Base-by-base conservation (phyloP, 2,329 filamentous ascomycete species). In the Knufia petricola region DNA sequence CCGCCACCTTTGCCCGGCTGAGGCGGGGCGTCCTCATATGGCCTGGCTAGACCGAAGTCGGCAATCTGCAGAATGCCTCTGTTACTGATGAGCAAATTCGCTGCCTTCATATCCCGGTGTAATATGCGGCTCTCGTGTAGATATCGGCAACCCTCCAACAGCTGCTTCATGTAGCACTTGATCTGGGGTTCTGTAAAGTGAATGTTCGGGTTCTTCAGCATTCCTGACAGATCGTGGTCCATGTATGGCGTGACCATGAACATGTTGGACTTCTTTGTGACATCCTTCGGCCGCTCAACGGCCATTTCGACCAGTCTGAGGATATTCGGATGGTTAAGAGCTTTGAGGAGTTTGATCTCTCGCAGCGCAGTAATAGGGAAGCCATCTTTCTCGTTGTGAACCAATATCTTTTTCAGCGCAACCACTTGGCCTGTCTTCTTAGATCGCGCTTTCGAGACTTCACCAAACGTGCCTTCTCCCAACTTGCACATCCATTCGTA, bases 161-260 rank as follows among this genome's bases (percentile, higher is more conserved):
- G 76, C 65, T 98, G 92, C 51, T 92, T 72, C 78, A 98, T 82
- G 67, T 98, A 98, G 70, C 92, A 98, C 67, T 98, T 98, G 67
- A 96, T 94, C 64, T 96, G 89, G 3, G 87, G 77, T 61, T 89
- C 83, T 42, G 84, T 85, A 61, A 98, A 90, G 34, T 79, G 78
- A 32, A 98, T 89, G 4, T 83, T 81, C 8, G 90, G 90, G 60
- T 98, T 98, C 65, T 96, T 92, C 60, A 98, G 81, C 24, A 98
- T 79, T 38, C 92, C 92, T 7, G 90, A 94, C n/a, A 98, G 77
- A 68, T 98, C 92, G 68, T 98, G 92, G 60, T 96, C 89, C 88
- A 96, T 95, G 66, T 98, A 98, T 4, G 90, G 92, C 38, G 84
- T 95, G 45, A 94, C 90, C 92, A 98, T 98, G 69, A 96, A 96